Evolutionary conservation across 2,329 filamentous ascomycete species (phyloP).

Genomic region (Didymella exigua): DNA sequence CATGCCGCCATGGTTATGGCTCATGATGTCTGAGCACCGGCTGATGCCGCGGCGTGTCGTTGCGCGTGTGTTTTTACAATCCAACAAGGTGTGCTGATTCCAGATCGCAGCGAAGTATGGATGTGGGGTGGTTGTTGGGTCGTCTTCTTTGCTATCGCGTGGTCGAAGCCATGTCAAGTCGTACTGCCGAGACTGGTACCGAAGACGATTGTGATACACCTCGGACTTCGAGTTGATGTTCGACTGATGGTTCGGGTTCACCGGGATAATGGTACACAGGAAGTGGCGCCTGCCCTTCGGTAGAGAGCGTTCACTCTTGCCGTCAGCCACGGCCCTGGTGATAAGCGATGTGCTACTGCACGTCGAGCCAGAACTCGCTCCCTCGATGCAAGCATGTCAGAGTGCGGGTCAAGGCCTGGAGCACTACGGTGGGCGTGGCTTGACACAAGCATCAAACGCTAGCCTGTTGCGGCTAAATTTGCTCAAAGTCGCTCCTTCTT

Average conservation of each 20-base stretch:
- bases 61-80: constrained; percentile 10
- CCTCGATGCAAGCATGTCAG: constrained; percentile 19
- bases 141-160: constrained; percentile 12
- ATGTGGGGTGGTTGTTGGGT: neutral
- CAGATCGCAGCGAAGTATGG: constrained; percentile 1
- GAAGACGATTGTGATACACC: neutral
- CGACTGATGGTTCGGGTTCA: neutral
- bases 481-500: constrained; percentile 37
- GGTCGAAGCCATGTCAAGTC: constrained; percentile 5
- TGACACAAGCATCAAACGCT: constrained; percentile 22
- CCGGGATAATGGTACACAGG: constrained; percentile 2
- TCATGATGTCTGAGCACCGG: constrained; percentile 28
- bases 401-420: constrained; percentile 15
- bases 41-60: constrained; percentile 9
- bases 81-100: constrained; percentile 4
- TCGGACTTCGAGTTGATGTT: neutral
- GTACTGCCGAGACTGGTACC: neutral
- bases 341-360: constrained; percentile 23
- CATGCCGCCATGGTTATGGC: constrained; percentile 23
- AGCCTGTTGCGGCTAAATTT: constrained; percentile 33
- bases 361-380: constrained; percentile 7
- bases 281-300: constrained; percentile 4
- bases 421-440: constrained; percentile 21
- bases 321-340: constrained; percentile 20
- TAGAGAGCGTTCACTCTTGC: constrained; percentile 6